Conservation (phyloP, 768 basidiomycete genomes). For the Sarcodon sp. region DNA sequence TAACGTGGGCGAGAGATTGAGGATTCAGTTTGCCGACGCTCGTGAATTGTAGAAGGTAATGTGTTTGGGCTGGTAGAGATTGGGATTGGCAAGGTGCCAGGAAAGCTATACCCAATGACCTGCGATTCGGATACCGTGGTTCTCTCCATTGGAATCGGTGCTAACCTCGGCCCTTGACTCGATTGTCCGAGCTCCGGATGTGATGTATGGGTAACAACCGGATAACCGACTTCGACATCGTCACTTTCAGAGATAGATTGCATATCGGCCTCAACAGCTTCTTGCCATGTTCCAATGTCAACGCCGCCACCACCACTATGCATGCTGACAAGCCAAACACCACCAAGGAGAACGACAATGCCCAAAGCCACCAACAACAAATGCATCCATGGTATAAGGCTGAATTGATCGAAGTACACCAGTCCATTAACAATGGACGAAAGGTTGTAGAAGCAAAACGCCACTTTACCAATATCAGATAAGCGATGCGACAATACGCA, state of each 20-base stretch:
- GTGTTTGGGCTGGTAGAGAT: slow-evolving; percentile 1
- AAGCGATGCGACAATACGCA: background rate
- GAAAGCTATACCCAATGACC: background rate
- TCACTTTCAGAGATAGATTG: slow-evolving; percentile 2
- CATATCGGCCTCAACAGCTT: slow-evolving; percentile 13
- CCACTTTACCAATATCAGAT: slow-evolving; percentile 33
- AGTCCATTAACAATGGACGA: slow-evolving; percentile 86
- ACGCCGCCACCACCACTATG: slow-evolving; percentile 45
- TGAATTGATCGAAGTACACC: slow-evolving; percentile 82
- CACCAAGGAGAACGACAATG: slow-evolving; percentile 64
- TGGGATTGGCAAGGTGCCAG: background rate
- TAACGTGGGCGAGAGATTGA: background rate
- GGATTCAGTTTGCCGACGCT: slow-evolving; percentile 2
- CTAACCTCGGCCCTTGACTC: background rate
- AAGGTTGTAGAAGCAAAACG: slow-evolving; percentile 92
- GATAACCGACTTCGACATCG: background rate
- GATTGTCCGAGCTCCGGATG: background rate
- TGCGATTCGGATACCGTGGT: slow-evolving; percentile 2
- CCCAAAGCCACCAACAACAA: slow-evolving; percentile 68
- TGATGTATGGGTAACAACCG: background rate
- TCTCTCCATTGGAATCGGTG: background rate
- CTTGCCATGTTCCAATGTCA: slow-evolving; percentile 30
- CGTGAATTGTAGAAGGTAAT: background rate
- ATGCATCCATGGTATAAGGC: slow-evolving; percentile 53
- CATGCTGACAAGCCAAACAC: slow-evolving; percentile 85